Conservation (phyloP, 257 asterid genomes). For the Solanum paucissectum region DNA sequence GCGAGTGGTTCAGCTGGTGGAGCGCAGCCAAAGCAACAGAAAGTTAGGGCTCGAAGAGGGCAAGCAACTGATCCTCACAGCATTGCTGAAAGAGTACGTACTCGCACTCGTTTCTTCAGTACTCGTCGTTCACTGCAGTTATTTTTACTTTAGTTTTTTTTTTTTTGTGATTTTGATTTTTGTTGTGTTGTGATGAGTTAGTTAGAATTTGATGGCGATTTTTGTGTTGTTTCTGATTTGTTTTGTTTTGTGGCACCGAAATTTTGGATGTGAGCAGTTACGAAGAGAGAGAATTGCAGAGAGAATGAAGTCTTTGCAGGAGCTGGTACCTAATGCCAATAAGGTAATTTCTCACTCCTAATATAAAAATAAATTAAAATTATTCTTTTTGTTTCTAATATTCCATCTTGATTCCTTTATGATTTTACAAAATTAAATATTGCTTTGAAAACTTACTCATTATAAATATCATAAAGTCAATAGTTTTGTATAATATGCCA, state of each 20-base stretch:
- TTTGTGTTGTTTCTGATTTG: neutral
- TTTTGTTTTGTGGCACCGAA: conserved; percentile 6
- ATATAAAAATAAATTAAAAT: neutral
- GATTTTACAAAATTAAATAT: neutral
- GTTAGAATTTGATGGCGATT: conserved; percentile 16
- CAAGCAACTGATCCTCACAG: conserved; percentile 99
- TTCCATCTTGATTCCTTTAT: neutral
- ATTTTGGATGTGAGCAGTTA: conserved; percentile 43
- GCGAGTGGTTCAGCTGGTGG: conserved; percentile 56
- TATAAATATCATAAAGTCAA: neutral
- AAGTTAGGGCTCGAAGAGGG: conserved; percentile 95
- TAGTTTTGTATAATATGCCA: neutral
- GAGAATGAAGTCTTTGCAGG: conserved; percentile 89
- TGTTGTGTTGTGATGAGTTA: neutral
- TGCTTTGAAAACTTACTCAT: neutral
- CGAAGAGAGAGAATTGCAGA: conserved; percentile 99
- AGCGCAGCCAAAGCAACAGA: conserved; percentile 74
- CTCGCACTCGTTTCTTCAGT: neutral
- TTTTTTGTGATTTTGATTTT: neutral
- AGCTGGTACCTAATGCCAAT: conserved; percentile 88
- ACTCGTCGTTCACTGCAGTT: neutral
- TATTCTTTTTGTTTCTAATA: neutral
- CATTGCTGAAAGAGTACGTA: conserved; percentile 86
- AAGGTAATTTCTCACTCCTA: conserved; percentile 34
- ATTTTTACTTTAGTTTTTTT: neutral